Evolutionary conservation across 2,329 filamentous ascomycete species (phyloP), one percentile per base, ranked within the genome.

Genomic region (Aspergillus uvarum): DNA sequence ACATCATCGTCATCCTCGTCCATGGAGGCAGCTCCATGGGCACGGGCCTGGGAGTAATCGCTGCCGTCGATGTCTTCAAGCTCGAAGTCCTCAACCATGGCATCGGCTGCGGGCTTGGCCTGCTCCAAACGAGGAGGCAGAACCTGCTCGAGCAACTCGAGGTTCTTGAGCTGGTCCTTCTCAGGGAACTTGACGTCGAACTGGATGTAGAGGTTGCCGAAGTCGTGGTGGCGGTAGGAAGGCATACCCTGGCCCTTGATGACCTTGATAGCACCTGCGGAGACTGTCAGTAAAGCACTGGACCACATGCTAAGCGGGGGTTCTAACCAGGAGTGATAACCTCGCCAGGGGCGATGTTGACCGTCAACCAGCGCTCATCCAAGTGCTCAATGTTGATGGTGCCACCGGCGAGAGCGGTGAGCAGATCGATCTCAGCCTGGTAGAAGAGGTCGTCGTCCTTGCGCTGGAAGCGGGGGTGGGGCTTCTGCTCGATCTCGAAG

Each of bases 401-500:
- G 65, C 95, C 95, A 72, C 96, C 95, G 62, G 91, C 95, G 68
- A 99, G 83, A 35, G 95, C 95, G 42, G 94, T 99, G 63, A 98
- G 87, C 49, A 99, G 88, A 72, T 99, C 95, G 66, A 99, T 96
- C 66, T 98, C 92, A 68, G 91, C 92, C 64, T 95, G 89, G 83
- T 94, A 98, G 75, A 97, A 91, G 19, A 99, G 85, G 72, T 99
- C 94, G 74, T 99, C 95, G 31, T 96, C 93, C 78, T 95, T 96
- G 70, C 95, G 90, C 74, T 94, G 92, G 84, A 99, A 99, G 65
- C 95, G 89, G 29, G 89, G 66, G 78, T 99, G 95, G n/a, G 93
- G 93, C 86, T 99, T 99, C 84, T 98, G 92, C 80, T 98, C 94
- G 66, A 99, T 98, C 81, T 98, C 93, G 75, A 99, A 99, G 63